Percentiles rank a stretch among this genome's conserved stretches.
Evolutionary conservation across 305 asterid species (phyloP).

Genomic region (Fraxinus xanthoxyloides): DNA sequence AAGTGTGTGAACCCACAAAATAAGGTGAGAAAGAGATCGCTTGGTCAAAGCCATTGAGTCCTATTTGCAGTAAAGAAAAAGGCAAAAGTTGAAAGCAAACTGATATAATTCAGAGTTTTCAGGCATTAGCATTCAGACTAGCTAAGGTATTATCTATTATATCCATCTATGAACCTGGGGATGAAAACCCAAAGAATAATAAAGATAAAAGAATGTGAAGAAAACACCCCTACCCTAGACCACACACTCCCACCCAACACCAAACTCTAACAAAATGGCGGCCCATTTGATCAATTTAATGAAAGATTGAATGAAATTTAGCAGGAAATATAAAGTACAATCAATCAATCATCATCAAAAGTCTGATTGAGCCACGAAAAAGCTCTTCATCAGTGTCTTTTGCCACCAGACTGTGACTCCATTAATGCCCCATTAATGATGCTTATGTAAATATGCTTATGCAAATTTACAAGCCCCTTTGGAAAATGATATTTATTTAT

Average conservation of each 20-base stretch:
- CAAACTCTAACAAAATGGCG: conserved; percentile 50
- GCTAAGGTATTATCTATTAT: conserved; percentile 36
- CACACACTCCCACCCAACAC: neutral
- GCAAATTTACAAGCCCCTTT: neutral
- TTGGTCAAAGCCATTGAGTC: conserved; percentile 65
- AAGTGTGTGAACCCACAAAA: conserved; percentile 37
- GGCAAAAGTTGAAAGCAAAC: conserved; percentile 43
- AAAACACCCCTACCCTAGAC: conserved; percentile 3
- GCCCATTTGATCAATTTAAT: conserved; percentile 62
- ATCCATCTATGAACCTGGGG: conserved; percentile 16
- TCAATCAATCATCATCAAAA: conserved; percentile 64
- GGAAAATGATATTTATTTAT: conserved; percentile 12
- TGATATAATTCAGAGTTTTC: conserved; percentile 49
- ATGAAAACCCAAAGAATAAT: conserved; percentile 22
- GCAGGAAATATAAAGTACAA: conserved; percentile 41
- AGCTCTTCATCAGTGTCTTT: neutral
- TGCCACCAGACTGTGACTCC: conserved; percentile 19
- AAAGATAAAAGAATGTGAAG: neutral
- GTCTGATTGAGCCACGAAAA: conserved; percentile 32
- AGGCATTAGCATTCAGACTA: conserved; percentile 62
- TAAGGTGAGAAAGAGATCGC: conserved; percentile 53
- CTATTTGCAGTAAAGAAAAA: conserved; percentile 39
- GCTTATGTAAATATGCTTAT: conserved; percentile 32
- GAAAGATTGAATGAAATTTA: conserved; percentile 31
- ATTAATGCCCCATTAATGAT: conserved; percentile 27